Conservation (phyloP, 1,139 yeast species). For the Diutina pseudorugosa region DNA sequence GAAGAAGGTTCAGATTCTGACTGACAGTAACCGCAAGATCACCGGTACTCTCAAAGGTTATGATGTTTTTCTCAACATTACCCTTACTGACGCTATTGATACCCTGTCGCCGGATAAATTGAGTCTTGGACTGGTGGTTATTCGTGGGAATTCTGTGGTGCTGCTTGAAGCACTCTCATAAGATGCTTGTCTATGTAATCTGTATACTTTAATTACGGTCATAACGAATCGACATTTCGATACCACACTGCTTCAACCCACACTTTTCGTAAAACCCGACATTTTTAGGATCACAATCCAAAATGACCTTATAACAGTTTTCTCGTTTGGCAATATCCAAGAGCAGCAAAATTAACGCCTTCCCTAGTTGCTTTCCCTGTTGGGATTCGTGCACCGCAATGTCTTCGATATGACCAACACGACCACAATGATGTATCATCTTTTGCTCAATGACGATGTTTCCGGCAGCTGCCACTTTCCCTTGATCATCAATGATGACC, state of each 20-base stretch:
- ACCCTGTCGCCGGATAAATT: constrained; percentile 33
- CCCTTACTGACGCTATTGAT: constrained; percentile 52
- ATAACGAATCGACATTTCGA: constrained; percentile 49
- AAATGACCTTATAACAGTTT: constrained; percentile 80
- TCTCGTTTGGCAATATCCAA: constrained; percentile 41
- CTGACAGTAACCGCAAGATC: constrained; percentile 65
- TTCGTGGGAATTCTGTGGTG: constrained; percentile 52
- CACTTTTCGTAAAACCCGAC: constrained; percentile 86
- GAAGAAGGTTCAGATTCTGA: constrained; percentile 54
- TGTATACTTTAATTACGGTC: constrained; percentile 4
- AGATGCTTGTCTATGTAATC: not conserved
- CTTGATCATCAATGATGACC: constrained; percentile 42
- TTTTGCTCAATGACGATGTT: constrained; percentile 46
- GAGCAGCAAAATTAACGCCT: constrained; percentile 49
- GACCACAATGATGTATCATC: constrained; percentile 65
- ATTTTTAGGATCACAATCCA: constrained; percentile 79
- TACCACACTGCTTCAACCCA: constrained; percentile 52
- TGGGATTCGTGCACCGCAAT: constrained; percentile 66
- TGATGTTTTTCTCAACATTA: constrained; percentile 67
- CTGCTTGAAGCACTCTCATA: constrained; percentile 22
- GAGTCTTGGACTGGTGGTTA: constrained; percentile 44
- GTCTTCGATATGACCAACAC: constrained; percentile 92
- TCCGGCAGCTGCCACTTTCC: constrained; percentile 35
- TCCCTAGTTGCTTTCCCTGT: constrained; percentile 80
- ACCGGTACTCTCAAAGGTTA: constrained; percentile 68